A percentile compares a stretch with the other conserved stretches of the same genome.
These are phyloP conservation scores for Fomitopsis pinicola DNA, from an alignment of 1,284 basidiomycete species.

Conservation along the genomic window DNA sequence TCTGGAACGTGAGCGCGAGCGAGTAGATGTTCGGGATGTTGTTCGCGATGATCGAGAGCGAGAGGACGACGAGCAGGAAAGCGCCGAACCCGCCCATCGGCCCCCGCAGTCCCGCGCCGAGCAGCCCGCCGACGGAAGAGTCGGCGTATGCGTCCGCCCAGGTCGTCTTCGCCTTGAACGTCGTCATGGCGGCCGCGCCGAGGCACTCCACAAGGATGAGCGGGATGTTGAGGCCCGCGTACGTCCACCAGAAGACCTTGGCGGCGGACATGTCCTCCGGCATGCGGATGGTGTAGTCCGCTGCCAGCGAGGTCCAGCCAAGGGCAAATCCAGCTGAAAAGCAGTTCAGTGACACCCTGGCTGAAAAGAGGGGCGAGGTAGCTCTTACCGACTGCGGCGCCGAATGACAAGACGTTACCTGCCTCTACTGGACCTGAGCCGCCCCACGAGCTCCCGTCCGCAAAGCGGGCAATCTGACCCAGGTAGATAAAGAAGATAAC, in stretches of 20 bases:
- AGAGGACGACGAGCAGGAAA: slow-evolving; percentile 27
- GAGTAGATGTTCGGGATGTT: slow-evolving; percentile 33
- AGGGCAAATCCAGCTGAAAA: slow-evolving; percentile 23
- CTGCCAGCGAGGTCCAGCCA: slow-evolving; percentile 23
- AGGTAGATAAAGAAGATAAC: slow-evolving; percentile 30
- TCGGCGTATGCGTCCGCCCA: slow-evolving; percentile 21
- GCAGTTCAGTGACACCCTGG: not conserved
- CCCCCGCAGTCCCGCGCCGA: slow-evolving; percentile 21
- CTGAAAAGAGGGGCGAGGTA: not conserved
- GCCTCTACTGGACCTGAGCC: slow-evolving; percentile 20
- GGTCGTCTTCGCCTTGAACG: slow-evolving; percentile 22
- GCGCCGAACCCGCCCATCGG: slow-evolving; percentile 25
- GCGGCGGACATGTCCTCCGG: slow-evolving; percentile 24
- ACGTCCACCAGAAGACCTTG: slow-evolving; percentile 31
- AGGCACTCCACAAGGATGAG: slow-evolving; percentile 11
- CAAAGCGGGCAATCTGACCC: slow-evolving; percentile 23
- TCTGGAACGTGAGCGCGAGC: slow-evolving; percentile 31
- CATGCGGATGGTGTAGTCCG: slow-evolving; percentile 31
- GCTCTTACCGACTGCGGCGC: slow-evolving; percentile 16
- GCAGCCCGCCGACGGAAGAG: slow-evolving; percentile 24
- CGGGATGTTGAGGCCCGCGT: slow-evolving; percentile 28
- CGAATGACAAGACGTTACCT: slow-evolving; percentile 23
- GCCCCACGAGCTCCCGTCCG: slow-evolving; percentile 20
- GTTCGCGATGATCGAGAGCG: slow-evolving; percentile 30
- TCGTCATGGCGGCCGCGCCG: slow-evolving; percentile 20